Percentiles rank a stretch among this genome's conserved stretches.
Conservation (phyloP, 176 grass and related monocot species). For the Stipa capillata region DNA sequence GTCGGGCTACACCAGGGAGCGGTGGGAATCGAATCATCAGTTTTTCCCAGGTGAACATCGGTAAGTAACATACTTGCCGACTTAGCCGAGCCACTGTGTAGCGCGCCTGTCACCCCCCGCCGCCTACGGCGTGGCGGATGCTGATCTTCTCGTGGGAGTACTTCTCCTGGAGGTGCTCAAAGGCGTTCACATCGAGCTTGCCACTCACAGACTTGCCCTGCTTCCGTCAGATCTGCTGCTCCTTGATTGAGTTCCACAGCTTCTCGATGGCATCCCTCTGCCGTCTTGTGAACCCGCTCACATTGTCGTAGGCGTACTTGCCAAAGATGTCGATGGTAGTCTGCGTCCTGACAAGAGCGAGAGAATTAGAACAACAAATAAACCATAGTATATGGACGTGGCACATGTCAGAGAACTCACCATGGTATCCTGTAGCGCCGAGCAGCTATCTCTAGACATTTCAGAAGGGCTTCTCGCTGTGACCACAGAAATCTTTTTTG, state of each 20-base stretch:
- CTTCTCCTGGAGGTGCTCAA: constrained; percentile 84
- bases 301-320: constrained; percentile 69
- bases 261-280: constrained; percentile 64
- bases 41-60: too few species aligned
- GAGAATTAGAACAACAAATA: too few species aligned
- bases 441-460: constrained; percentile 81
- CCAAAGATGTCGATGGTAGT: neutral
- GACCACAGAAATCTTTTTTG: constrained; percentile 51
- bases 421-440: constrained; percentile 72
- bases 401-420: constrained; percentile 12
- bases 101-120: constrained; percentile 58
- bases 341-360: too few species aligned
- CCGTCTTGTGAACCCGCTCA: constrained; percentile 50
- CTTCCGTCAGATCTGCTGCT: constrained; percentile 72
- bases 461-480: constrained; percentile 69
- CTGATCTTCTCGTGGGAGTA: constrained; percentile 89
- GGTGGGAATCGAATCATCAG: too few species aligned
- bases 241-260: constrained; percentile 89
- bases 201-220: constrained; percentile 87
- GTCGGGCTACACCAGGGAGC: neutral
- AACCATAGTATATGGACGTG: too few species aligned
- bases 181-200: constrained; percentile 84
- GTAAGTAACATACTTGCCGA: too few species aligned
- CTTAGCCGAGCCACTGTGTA: constrained; percentile 70
- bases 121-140: constrained; percentile 59